A percentile compares a stretch with the other conserved stretches of the same genome.
These are phyloP conservation scores for Beta macrorhiza DNA, from an alignment of 179 eudicot species.

Conservation along the genomic window DNA sequence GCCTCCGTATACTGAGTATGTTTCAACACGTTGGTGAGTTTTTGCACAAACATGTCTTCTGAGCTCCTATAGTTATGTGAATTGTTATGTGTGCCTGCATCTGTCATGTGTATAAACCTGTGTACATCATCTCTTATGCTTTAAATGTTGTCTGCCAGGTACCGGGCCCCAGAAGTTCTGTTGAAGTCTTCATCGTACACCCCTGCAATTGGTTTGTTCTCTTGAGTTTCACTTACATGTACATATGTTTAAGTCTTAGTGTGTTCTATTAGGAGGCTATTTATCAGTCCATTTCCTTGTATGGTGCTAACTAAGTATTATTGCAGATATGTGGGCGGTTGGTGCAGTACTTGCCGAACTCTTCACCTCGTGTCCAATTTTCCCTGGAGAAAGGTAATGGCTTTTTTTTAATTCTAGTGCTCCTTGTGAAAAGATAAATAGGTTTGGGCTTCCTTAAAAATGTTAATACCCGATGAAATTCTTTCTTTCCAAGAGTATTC, in stretches of 20 bases:
- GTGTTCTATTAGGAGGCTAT: neutral
- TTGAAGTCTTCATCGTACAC: slow-evolving; percentile 70
- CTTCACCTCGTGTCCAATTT: slow-evolving; percentile 69
- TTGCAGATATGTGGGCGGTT: slow-evolving; percentile 97
- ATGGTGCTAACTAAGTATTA: slow-evolving; percentile 22
- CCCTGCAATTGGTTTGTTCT: slow-evolving; percentile 76
- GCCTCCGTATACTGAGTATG: slow-evolving; percentile 97
- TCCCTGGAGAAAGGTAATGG: slow-evolving; percentile 90
- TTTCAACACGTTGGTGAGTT: slow-evolving; percentile 93
- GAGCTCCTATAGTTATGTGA: slow-evolving; percentile 3
- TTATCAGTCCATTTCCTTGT: neutral
- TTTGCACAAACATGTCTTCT: neutral
- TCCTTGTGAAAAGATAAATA: neutral
- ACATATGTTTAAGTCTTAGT: neutral
- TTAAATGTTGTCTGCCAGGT: slow-evolving; percentile 47
- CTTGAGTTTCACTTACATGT: neutral
- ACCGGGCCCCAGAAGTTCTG: slow-evolving; percentile 97
- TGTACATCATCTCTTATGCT: slow-evolving; percentile 12
- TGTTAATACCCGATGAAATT: too few species aligned
- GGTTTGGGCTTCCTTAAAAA: neutral
- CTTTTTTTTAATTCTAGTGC: neutral
- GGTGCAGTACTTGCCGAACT: slow-evolving; percentile 97
- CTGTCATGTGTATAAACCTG: neutral
- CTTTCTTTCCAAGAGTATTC: too few species aligned
- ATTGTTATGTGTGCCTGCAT: neutral